Percentiles rank a stretch among this genome's conserved stretches.
Evolutionary conservation across 163 green algal species (phyloP).

Genomic region (Volvox carteri): DNA sequence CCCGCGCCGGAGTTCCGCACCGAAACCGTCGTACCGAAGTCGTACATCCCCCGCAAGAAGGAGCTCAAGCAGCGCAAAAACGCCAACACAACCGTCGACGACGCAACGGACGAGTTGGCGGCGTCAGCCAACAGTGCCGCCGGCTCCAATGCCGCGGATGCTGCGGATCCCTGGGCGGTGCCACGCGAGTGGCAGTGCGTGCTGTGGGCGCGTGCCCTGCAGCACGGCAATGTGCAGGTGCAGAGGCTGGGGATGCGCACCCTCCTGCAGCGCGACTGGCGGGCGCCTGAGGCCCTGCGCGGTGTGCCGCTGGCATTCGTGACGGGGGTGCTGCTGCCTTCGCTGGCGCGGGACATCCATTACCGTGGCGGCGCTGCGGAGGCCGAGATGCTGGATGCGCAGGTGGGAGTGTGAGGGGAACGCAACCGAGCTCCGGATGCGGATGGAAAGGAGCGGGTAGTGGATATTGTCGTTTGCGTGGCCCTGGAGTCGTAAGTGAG

Average conservation of each 20-base stretch:
- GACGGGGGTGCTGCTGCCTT: constrained; percentile 39
- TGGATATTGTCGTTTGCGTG: too few species aligned
- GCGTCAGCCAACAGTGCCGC: background rate
- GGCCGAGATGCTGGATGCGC: constrained; percentile 34
- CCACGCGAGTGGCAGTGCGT: constrained; percentile 32
- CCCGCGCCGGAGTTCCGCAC: constrained; percentile 47
- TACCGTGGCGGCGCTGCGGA: constrained; percentile 43
- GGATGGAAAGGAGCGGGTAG: too few species aligned
- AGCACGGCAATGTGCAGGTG: constrained; percentile 53
- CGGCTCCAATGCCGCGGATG: background rate
- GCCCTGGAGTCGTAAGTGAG: too few species aligned
- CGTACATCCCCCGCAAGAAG: constrained; percentile 51
- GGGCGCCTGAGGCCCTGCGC: background rate
- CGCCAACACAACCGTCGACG: background rate
- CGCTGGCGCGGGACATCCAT: constrained; percentile 25
- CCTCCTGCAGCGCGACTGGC: constrained; percentile 54
- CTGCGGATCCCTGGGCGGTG: background rate
- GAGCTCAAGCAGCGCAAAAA: constrained; percentile 40
- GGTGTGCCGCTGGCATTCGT: constrained; percentile 29
- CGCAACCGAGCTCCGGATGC: too few species aligned
- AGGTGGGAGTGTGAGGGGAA: background rate
- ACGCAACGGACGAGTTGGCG: background rate
- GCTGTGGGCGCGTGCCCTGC: constrained; percentile 40
- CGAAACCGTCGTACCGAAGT: constrained; percentile 43
- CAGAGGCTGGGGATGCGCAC: constrained; percentile 51